Conservation (phyloP, 805 yeast genomes). For the Babjeviella inositovora region DNA sequence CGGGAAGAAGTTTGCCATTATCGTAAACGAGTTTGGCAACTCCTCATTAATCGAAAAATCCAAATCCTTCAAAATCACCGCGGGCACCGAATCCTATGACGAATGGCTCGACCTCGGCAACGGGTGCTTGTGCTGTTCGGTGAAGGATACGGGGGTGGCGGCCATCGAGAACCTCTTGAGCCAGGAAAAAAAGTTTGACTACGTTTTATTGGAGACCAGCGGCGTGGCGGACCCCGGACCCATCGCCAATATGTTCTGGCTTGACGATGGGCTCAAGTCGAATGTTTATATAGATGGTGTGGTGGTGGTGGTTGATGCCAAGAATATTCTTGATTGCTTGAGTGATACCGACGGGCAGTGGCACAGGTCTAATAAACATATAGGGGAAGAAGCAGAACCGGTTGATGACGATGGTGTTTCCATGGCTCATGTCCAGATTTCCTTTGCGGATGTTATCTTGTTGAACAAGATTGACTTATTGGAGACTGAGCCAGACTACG, state of each 20-base stretch:
- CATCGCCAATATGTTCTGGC: conserved; percentile 94
- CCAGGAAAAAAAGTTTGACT: conserved; percentile 63
- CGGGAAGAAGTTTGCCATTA: conserved; percentile 76
- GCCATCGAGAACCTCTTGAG: conserved; percentile 84
- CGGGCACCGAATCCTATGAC: conserved; percentile 40
- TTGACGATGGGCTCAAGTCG: conserved; percentile 77
- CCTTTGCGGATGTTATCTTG: conserved; percentile 72
- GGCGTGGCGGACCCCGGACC: conserved; percentile 98
- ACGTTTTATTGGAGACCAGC: conserved; percentile 85
- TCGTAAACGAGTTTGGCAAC: conserved; percentile 85
- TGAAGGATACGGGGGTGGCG: conserved; percentile 84
- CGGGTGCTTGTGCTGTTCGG: conserved; percentile 94
- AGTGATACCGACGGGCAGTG: conserved; percentile 63
- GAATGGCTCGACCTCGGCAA: conserved; percentile 96
- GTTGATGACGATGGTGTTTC: conserved; percentile 31
- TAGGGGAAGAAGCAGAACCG: conserved; percentile 15
- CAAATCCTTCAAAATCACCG: conserved; percentile 45
- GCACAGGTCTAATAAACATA: conserved; percentile 23
- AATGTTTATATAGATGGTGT: conserved; percentile 86
- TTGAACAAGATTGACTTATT: conserved; percentile 64
- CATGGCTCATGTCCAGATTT: conserved; percentile 81
- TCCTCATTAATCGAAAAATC: conserved; percentile 82
- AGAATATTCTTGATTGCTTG: conserved; percentile 46
- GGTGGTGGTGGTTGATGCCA: conserved; percentile 71
- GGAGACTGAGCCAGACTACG: conserved; percentile 6